These are phyloP conservation scores for Tetramitus jugosus DNA, from an alignment of 208 protist species.

Conservation along the genomic window DNA sequence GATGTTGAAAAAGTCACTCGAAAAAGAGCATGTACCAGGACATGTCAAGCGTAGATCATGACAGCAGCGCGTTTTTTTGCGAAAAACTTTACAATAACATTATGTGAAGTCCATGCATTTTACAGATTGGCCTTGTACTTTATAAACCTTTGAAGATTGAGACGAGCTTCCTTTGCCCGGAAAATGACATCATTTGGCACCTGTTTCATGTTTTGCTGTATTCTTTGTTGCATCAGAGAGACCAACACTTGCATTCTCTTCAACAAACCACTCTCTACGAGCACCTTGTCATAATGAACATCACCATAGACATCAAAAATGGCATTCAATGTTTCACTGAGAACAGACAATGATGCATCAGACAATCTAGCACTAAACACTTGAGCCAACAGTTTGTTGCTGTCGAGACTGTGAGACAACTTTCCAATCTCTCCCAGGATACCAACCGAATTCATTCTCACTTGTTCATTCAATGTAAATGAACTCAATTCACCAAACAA, in stretches of 20 bases:
- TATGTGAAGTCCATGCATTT: no score
- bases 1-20: no score
- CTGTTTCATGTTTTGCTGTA: neutral
- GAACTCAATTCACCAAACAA: neutral
- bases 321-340: neutral
- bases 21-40: no score
- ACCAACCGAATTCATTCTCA: neutral
- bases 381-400: neutral
- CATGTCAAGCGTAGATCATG: no score
- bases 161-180: neutral
- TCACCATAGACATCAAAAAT: neutral
- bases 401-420: neutral
- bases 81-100: no score
- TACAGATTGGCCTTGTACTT: no score
- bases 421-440: neutral
- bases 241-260: neutral
- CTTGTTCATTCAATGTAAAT: neutral
- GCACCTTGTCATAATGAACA: neutral
- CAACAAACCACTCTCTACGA: neutral
- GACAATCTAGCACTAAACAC: neutral
- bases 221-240: neutral
- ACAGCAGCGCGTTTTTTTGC: no score
- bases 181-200: neutral
- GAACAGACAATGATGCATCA: neutral
- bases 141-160: neutral